Conservation (phyloP, 805 yeast genomes). For the Saccharomycopsis sp. region DNA sequence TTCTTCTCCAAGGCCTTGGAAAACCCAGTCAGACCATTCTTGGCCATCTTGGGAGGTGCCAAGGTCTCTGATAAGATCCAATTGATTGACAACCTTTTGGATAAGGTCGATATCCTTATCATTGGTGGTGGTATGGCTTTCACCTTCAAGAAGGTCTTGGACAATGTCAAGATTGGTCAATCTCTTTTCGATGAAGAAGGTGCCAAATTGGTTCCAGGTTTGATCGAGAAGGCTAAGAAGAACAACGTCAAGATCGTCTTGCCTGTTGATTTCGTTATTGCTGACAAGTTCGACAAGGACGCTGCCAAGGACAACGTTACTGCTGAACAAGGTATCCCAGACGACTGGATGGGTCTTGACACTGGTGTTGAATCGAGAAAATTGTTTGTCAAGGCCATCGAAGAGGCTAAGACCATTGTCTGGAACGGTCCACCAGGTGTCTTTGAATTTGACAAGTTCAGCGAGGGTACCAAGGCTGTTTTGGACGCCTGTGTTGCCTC, state of each 20-base stretch:
- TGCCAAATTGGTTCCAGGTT: conserved; percentile 87
- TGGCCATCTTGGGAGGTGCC: conserved; percentile 99
- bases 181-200: conserved; percentile 93
- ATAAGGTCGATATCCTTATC: conserved; percentile 90
- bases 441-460: conserved; percentile 90
- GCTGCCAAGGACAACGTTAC: conserved; percentile 83
- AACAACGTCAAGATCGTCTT: conserved; percentile 88
- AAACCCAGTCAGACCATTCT: conserved; percentile 96
- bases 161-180: conserved; percentile 81
- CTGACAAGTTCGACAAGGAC: conserved; percentile 87
- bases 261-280: conserved; percentile 95
- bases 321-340: conserved; percentile 89
- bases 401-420: conserved; percentile 93
- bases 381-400: conserved; percentile 75
- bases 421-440: conserved; percentile 99
- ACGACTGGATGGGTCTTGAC: conserved; percentile 92
- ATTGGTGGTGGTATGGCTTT: conserved; percentile 99
- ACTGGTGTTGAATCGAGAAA: conserved; percentile 85
- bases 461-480: conserved; percentile 85
- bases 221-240: conserved; percentile 93
- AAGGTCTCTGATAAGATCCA: conserved; percentile 98
- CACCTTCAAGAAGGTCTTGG: conserved; percentile 93
- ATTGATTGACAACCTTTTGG: conserved; percentile 92
- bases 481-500: conserved; percentile 85
- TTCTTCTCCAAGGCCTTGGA: conserved; percentile 98